A percentile compares a stretch with the other conserved stretches of the same genome.
Conservation (phyloP, 176 grass and related monocot genomes). For the Stipa capillata region DNA sequence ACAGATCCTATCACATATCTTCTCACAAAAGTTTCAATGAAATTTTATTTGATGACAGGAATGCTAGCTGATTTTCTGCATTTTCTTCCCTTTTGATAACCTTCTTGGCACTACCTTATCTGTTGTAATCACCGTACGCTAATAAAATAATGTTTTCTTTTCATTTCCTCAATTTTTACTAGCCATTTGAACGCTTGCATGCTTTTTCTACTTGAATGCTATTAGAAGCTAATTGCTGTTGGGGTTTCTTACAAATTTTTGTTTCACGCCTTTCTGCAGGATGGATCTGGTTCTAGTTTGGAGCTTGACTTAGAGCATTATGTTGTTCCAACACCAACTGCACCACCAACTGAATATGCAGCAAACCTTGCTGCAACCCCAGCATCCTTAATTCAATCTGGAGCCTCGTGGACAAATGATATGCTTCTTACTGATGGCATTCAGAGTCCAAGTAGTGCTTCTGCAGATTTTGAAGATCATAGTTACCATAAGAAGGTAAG, state of each 20-base stretch:
- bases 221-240: background rate
- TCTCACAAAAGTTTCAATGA: background rate
- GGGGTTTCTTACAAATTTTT: conserved; percentile 24
- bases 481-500: conserved; percentile 41
- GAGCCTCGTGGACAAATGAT: conserved; percentile 50
- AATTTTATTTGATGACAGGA: background rate
- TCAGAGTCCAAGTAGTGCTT: conserved; percentile 46
- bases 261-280: conserved; percentile 38
- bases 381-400: conserved; percentile 53
- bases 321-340: conserved; percentile 74
- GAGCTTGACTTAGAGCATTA: conserved; percentile 98
- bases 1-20: background rate
- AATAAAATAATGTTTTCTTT: background rate
- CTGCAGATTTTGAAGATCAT: conserved; percentile 40
- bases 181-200: background rate
- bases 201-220: background rate
- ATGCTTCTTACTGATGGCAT: conserved; percentile 41
- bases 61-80: background rate
- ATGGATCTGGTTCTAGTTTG: conserved; percentile 61
- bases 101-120: background rate
- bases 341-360: conserved; percentile 59
- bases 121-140: background rate
- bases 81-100: background rate
- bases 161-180: background rate
- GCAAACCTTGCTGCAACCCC: conserved; percentile 85